A percentile compares a stretch with the other conserved stretches of the same genome.
These are phyloP conservation scores for Pythium dissotocum DNA, from an alignment of 352 stramenopile genomes.

Conservation along the genomic window DNA sequence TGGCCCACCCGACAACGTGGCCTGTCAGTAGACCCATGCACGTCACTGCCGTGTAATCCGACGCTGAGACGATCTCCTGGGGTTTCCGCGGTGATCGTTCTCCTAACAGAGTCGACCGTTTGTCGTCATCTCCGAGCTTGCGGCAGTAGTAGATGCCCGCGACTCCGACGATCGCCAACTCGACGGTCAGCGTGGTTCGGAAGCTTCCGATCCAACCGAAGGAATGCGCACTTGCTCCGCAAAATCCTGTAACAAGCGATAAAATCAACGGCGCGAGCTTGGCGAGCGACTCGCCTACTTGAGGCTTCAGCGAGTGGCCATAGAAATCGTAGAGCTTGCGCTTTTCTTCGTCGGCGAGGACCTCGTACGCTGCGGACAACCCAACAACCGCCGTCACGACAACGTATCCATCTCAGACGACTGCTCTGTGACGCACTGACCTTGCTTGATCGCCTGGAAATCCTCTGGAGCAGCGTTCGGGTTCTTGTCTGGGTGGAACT, in stretches of 20 bases:
- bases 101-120: constrained; percentile 15
- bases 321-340: constrained; percentile 77
- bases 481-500: constrained; percentile 98
- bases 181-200: constrained; percentile 31
- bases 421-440: constrained; percentile 15
- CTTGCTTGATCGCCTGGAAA: constrained; percentile 84
- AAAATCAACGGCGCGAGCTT: constrained; percentile 68
- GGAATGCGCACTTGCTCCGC: constrained; percentile 42
- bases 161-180: constrained; percentile 55
- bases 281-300: constrained; percentile 61
- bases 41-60: constrained; percentile 70
- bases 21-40: constrained; percentile 57
- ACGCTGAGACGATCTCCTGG: constrained; percentile 62
- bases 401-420: not conserved
- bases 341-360: constrained; percentile 76
- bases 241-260: constrained; percentile 55
- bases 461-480: constrained; percentile 82
- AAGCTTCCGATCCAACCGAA: constrained; percentile 37
- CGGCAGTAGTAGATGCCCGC: constrained; percentile 67
- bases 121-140: constrained; percentile 7
- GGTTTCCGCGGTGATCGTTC: constrained; percentile 24
- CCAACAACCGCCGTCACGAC: not conserved
- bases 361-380: constrained; percentile 51
- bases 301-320: constrained; percentile 54
- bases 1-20: constrained; percentile 63